Evolutionary conservation across 2,329 filamentous ascomycete species (phyloP), one percentile per base, ranked within the genome.

Genomic region (Penicillium sp.): DNA sequence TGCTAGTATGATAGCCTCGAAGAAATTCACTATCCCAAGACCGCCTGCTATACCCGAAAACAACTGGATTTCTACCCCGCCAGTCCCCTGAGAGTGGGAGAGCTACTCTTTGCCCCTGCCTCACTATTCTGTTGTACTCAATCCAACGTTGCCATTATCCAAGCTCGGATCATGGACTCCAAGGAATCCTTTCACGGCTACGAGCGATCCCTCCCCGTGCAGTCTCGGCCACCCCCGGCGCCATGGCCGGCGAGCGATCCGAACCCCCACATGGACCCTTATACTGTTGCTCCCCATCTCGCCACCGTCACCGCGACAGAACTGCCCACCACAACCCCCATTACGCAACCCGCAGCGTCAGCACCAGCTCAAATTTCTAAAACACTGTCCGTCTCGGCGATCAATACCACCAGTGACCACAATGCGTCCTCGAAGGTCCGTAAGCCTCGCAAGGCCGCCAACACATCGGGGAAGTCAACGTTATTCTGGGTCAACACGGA

Each of bases 401-500:
- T 9, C 9, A 29, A 11, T 29, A 29, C 27, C 27, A 42, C 33
- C 10, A 46, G 55, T 21, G 60, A 57, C 37, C 60, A 57, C 48
- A 65, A 67, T 57, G 63, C 65, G 16, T 39, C 65, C 22, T 61
- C 69, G 13, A 74, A 74, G 53, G 55, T 70, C 19, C 73, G 72
- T 63, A 74, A 73, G 53, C 60, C 69, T 54, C 73, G 71, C 52
- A 75, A 73, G 57, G 53, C 61, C 43, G 66, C 61, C 57, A 69
- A 69, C 66, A 66, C 64, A 2, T 52, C 66, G 26, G 67, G 67
- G 31, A 69, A 68, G 51, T 74, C 73, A n/a, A 72, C 74, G 11
- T 54, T 76, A 49, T 76, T 76, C 60, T 76, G 74, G 74, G 74
- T 76, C 54, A 66, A 76, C 65, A 72, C 68, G 29, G 73, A 76